Percentiles rank a stretch among this genome's conserved stretches.
Evolutionary conservation across 2,329 filamentous ascomycete species (phyloP).

Genomic region (Pseudogymnoascus sp.): DNA sequence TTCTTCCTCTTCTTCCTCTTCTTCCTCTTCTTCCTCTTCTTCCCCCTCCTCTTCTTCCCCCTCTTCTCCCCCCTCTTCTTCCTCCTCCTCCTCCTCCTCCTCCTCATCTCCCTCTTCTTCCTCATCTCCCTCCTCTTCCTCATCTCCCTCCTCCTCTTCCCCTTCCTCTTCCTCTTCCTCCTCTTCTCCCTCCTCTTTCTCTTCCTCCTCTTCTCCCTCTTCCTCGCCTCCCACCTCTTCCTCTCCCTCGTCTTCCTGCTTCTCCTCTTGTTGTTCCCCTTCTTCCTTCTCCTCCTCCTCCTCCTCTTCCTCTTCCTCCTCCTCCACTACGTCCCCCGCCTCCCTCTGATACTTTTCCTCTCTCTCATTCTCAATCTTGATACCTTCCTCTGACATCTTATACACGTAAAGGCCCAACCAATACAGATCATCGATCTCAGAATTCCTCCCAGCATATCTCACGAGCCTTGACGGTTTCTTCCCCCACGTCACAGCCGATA

Average conservation of each 20-base stretch:
- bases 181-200: not conserved
- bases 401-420: not conserved
- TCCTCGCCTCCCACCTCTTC: not conserved
- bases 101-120: too few species aligned
- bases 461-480: not conserved
- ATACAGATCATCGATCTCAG: not conserved
- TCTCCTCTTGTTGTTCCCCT: too few species aligned
- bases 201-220: too few species aligned
- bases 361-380: not conserved
- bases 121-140: too few species aligned
- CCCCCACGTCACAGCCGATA: not conserved
- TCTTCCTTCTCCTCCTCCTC: not conserved
- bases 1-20: too few species aligned
- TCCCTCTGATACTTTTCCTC: not conserved
- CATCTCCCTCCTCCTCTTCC: too few species aligned
- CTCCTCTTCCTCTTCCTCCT: not conserved
- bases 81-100: too few species aligned
- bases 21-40: too few species aligned
- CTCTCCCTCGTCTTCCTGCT: too few species aligned
- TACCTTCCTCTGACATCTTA: not conserved
- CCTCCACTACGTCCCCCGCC: not conserved
- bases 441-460: not conserved
- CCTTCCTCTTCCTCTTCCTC: not conserved
- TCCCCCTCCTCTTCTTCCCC: too few species aligned
- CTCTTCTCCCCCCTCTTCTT: too few species aligned